These are phyloP conservation scores for Sphaerulina musiva DNA, from an alignment of 2,329 filamentous ascomycete genomes.

Conservation along the genomic window DNA sequence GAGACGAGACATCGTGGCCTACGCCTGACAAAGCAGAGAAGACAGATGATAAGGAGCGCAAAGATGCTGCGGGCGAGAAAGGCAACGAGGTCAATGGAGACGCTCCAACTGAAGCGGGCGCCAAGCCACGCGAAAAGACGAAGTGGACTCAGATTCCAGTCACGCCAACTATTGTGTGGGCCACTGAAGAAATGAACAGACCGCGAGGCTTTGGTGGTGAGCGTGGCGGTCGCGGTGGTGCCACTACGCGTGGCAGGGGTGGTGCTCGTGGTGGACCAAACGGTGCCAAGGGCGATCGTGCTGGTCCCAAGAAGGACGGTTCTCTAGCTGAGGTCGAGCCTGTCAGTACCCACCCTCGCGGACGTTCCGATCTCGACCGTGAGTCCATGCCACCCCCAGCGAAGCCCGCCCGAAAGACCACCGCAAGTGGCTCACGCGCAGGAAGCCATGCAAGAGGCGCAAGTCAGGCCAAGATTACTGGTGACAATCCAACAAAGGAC, in stretches of 20 bases:
- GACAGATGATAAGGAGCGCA: constrained; percentile 68
- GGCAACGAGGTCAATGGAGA: constrained; percentile 57
- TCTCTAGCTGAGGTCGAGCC: constrained; percentile 19
- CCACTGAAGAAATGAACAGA: constrained; percentile 52
- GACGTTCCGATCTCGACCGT: constrained; percentile 25
- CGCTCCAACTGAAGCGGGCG: constrained; percentile 44
- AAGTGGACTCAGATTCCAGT: constrained; percentile 82
- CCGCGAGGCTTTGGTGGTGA: constrained; percentile 40
- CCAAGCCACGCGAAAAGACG: constrained; percentile 60
- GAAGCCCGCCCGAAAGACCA: constrained; percentile 16
- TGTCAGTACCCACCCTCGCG: constrained; percentile 10
- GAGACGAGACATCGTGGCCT: constrained; percentile 78
- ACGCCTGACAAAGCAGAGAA: constrained; percentile 62
- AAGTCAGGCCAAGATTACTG: constrained; percentile 8
- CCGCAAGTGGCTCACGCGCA: constrained; percentile 14
- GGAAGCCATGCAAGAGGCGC: constrained; percentile 14
- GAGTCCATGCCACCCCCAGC: constrained; percentile 26
- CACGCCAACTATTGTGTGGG: constrained; percentile 77
- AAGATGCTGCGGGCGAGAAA: constrained; percentile 57
- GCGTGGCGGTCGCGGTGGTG: constrained; percentile 50
- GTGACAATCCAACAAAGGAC: neutral
- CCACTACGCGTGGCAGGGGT: constrained; percentile 43
- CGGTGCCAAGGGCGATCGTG: constrained; percentile 36
- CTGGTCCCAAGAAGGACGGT: constrained; percentile 11
- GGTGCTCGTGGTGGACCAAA: constrained; percentile 36